Percentiles rank a stretch among this genome's conserved stretches.
phyloP scores from a whole-genome alignment of 2,329 filamentous ascomycete genomes.

The Exophiala spinifera region DNA sequence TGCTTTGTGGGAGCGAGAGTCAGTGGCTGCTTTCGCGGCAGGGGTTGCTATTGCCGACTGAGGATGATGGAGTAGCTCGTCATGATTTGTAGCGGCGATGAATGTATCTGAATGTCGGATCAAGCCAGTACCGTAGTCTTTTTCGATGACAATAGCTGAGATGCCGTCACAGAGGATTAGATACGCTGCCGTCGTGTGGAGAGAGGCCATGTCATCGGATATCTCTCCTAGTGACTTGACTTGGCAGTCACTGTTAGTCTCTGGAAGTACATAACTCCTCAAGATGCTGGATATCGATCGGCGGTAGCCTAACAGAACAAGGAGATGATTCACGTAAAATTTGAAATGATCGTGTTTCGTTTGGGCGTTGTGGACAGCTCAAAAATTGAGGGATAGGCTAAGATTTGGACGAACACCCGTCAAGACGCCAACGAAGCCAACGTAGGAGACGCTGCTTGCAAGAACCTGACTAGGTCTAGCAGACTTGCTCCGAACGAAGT shows the following conservation, averaged over 20 bases:
- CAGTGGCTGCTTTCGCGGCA: slow-evolving; percentile 5
- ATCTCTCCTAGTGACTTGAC: slow-evolving; percentile 23
- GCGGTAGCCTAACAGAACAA: slow-evolving; percentile 54
- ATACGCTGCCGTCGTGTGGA: slow-evolving; percentile 55
- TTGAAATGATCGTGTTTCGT: slow-evolving; percentile 36
- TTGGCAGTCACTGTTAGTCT: slow-evolving; percentile 7
- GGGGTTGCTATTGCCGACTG: slow-evolving; percentile 24
- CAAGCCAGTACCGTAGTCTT: slow-evolving; percentile 50
- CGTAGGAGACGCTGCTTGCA: slow-evolving; percentile 48
- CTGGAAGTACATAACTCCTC: slow-evolving; percentile 31
- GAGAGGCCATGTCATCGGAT: slow-evolving; percentile 31
- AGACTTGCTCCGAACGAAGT: slow-evolving; percentile 42
- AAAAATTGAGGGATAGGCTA: slow-evolving; percentile 51
- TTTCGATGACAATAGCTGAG: slow-evolving; percentile 52
- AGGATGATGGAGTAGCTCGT: slow-evolving; percentile 35
- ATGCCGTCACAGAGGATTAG: slow-evolving; percentile 53
- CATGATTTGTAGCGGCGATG: slow-evolving; percentile 57
- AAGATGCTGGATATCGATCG: slow-evolving; percentile 54
- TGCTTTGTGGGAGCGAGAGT: slow-evolving; percentile 6
- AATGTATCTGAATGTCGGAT: slow-evolving; percentile 49
- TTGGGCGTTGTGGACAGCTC: slow-evolving; percentile 46
- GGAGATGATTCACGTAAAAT: slow-evolving; percentile 49
- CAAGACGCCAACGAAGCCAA: slow-evolving; percentile 50
- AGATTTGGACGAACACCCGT: slow-evolving; percentile 48
- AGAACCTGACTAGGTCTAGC: slow-evolving; percentile 36